These are phyloP conservation scores for Ceratonia siliqua DNA, from an alignment of 306 rosid species.

Conservation along the genomic window DNA sequence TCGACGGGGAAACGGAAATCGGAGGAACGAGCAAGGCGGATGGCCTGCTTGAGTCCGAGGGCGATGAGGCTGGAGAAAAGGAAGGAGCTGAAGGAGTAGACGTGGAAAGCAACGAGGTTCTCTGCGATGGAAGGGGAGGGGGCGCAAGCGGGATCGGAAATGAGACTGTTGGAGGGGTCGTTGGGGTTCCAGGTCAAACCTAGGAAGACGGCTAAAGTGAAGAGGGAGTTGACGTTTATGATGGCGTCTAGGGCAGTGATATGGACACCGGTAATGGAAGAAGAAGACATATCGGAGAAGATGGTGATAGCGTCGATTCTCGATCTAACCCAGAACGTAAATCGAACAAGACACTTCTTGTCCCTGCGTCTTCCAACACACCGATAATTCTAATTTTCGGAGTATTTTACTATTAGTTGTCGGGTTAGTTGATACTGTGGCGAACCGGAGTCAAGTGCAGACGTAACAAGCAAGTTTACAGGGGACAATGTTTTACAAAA, in stretches of 20 bases:
- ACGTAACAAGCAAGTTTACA: not conserved
- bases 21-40: constrained; percentile 61
- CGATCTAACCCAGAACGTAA: not conserved
- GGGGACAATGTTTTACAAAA: no score
- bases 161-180: constrained; percentile 63
- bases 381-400: no score
- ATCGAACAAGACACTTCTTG: no score
- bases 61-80: constrained; percentile 97
- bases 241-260: constrained; percentile 79
- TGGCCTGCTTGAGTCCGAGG: constrained; percentile 77
- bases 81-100: constrained; percentile 95
- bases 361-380: no score
- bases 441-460: not conserved
- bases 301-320: not conserved
- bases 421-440: not conserved
- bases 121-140: constrained; percentile 62
- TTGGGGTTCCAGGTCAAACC: constrained; percentile 77
- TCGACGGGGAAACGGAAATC: constrained; percentile 48
- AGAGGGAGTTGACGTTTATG: constrained; percentile 83
- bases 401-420: no score
- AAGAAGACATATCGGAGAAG: constrained; percentile 42
- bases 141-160: constrained; percentile 39
- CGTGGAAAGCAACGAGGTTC: constrained; percentile 82
- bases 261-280: constrained; percentile 66
- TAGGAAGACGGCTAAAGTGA: constrained; percentile 85